Conservation (phyloP, 106 monocot genomes). For the Acorus calamus region DNA sequence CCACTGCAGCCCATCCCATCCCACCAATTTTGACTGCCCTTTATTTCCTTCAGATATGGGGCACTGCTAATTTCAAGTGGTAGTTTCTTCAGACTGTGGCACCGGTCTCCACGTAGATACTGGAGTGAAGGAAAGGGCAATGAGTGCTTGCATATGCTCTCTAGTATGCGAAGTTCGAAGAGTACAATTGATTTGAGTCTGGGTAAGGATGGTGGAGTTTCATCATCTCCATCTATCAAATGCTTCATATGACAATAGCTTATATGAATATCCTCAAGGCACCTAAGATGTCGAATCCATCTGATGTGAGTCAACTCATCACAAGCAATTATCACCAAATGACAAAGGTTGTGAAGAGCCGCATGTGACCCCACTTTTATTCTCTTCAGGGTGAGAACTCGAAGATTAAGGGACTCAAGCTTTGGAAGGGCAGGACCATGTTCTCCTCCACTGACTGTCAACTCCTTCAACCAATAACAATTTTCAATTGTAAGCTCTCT, state of each 20-base stretch:
- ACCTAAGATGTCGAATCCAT: conserved; percentile 9
- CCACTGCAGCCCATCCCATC: too few species aligned
- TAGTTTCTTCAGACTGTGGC: too few species aligned
- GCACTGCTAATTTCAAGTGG: too few species aligned
- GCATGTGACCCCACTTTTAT: conserved; percentile 4
- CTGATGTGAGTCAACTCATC: neutral
- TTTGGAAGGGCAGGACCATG: neutral
- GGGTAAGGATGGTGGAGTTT: too few species aligned
- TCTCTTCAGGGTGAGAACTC: conserved; percentile 1
- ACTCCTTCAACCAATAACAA: too few species aligned
- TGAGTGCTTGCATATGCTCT: neutral
- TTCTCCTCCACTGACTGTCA: too few species aligned
- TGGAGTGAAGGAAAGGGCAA: neutral
- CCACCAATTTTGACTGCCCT: too few species aligned
- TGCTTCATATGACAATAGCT: conserved; percentile 5
- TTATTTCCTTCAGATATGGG: too few species aligned
- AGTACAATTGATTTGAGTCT: neutral
- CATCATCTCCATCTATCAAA: neutral
- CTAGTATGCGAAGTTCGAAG: neutral
- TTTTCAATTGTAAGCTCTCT: too few species aligned
- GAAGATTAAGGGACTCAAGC: neutral
- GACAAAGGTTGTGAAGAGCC: conserved; percentile 2
- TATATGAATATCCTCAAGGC: conserved; percentile 4
- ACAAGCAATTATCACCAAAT: conserved; percentile 2
- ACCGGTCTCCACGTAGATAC: neutral